Evolutionary conservation across 805 yeast genomes (phyloP), one percentile per base, ranked within the genome.

Genomic region (Debaryomyces prosopidis): DNA sequence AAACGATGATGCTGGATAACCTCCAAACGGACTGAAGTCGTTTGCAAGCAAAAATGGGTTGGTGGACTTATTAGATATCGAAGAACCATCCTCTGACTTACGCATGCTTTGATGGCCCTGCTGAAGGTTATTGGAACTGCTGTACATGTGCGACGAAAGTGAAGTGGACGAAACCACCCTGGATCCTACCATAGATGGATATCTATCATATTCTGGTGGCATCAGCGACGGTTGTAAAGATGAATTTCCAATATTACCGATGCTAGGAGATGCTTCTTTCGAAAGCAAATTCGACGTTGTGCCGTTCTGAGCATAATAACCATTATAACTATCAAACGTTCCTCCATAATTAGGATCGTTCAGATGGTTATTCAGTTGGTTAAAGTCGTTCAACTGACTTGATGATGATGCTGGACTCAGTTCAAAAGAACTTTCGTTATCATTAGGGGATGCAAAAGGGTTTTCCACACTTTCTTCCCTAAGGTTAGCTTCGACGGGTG

Each of bases 1-100:
- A 70, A 92, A 92, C 3, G 89, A 83, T 14, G 89, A 76, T 7
- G 96, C 95, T 0, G 98, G 98, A 65, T 88, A 92, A 10, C 98
- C 98, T 89, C 98, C 99, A 69, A 92, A 92, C 2, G 98, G 99
- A 39, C 87, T 81, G 53, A 84, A 83, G 58, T 86, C 94, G 17
- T 66, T 57, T 17, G 83, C 77, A 57, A 76, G 83, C 14, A 60
- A 53, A 39, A 69, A 65, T 5, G 72, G 71, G 46, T 60, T 62
- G 6, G 59, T 42, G 12, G 55, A 53, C 17, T 50, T 55, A 34
- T 51, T 52, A 3, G 62, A 53, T 18, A 54, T 51, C 12, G 65
- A 50, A 20, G 58, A 49, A 36, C 50, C 57, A 36, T 59, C 62
- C 26, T 54, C 60, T 4, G 43, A 46, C 19, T 17, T n/a, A 8